Conservation (phyloP, 2,329 filamentous ascomycete species). For the Ramichloridium luteum region DNA sequence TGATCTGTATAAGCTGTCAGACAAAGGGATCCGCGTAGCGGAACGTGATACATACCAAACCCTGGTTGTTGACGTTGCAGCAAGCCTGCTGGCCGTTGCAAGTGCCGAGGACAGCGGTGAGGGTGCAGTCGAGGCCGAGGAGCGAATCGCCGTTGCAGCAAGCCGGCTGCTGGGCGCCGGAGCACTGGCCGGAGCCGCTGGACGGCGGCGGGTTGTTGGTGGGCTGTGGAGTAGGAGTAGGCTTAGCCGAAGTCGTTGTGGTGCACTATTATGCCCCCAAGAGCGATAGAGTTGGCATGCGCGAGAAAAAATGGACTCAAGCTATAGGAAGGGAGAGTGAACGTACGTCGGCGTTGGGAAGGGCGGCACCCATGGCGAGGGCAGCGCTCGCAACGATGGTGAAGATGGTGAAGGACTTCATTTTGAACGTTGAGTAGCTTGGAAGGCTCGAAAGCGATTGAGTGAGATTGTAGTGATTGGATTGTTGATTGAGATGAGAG, state of each 20-base stretch:
- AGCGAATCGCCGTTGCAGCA: background rate
- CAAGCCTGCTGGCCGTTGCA: background rate
- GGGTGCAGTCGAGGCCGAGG: background rate
- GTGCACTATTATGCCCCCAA: background rate
- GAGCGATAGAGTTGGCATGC: background rate
- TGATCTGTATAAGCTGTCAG: too few relatives aligned
- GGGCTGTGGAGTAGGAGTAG: background rate
- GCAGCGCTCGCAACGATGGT: background rate
- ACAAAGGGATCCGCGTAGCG: too few relatives aligned
- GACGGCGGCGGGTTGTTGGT: background rate
- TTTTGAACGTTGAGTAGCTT: background rate
- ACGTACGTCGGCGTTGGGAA: background rate
- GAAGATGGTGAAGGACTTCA: background rate
- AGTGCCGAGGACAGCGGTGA: background rate
- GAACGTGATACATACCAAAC: conserved; percentile 6
- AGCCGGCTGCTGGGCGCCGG: background rate
- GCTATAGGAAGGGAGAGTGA: too few relatives aligned
- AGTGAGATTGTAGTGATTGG: too few relatives aligned
- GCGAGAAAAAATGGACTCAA: too few relatives aligned
- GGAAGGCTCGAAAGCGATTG: too few relatives aligned
- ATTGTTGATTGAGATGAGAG: too few relatives aligned
- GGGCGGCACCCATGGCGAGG: background rate
- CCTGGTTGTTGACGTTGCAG: conserved; percentile 6
- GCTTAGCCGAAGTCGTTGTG: background rate
- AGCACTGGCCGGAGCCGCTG: background rate